Evolutionary conservation across 2,329 filamentous ascomycete species (phyloP), one percentile per base, ranked within the genome.

Genomic region (Penicillium sp.): DNA sequence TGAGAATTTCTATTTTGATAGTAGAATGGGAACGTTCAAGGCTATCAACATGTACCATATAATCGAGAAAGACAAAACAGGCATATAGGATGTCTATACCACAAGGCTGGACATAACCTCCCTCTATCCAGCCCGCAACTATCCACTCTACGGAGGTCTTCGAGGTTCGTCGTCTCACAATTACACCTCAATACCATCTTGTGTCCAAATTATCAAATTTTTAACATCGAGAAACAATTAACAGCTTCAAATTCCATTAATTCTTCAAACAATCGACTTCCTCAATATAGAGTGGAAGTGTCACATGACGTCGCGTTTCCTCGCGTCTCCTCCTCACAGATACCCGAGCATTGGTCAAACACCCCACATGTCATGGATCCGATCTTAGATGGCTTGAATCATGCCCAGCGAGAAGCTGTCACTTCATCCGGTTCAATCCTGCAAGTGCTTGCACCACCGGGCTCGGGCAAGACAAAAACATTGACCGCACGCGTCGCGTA

Each of bases 391-490:
- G 86, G 84, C 35, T 80, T 90, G 57, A 90, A 90, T 74, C 71
- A 75, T 46, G 86, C 86, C 9, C 87, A 90, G 71, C 80, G 78
- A 63, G 80, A 80, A 48, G 87, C 88, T 2, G 87, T 90, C 27
- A 84, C 85, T 8, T 88, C 85, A 6, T 77, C 81, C 4, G 82
- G 85, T 10, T 76, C 82, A 13, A 80, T 86, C 2, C 69, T 87
- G 3, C 85, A 87, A 69, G 83, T 86, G 3, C 81, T 87, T 33
- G 85, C 85, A 7, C 84, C 84, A 51, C 86, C 86, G 25, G 86
- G 86, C 35, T 88, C 86, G 60, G 93, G 94, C 21, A 97, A 99
- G 77, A 99, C 93, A 15, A 95, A 97, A 75, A 97, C 94, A 0
- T 82, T 99, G 54, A 96, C 93, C 0, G 91, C 93, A 45, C 89